Evolutionary conservation across 441 rosid species (phyloP), one percentile per base, ranked within the genome.

Genomic region (Erodium trifolium): DNA sequence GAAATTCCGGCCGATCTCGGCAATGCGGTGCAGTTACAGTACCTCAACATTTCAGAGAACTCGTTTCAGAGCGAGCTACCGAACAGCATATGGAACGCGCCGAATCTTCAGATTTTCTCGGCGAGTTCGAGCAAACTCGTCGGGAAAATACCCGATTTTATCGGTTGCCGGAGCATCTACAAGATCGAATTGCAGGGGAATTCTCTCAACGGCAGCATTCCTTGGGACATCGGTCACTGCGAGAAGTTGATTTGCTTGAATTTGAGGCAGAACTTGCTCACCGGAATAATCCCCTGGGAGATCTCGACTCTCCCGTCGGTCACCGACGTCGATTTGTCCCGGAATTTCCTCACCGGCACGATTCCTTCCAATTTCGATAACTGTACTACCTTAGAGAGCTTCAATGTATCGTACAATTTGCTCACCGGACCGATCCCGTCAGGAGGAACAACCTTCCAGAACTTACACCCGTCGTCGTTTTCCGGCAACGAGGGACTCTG

Each of bases 221-320:
- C 99, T 0, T 80, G 88, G 91, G 87, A 88, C 68, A 84, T 93
- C 23, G 87, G 83, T 47, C 96, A 85, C 67, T 93, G 99, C 68
- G 85, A 77, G 77, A 93, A 86, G 96, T 96, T 93, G 6, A 71
- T 89, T 63, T 47, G 35, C 17, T 79, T 93, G 71, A 87, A 91
- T 68, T 75, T 93, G 62, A 90, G 97, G 72, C 71, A 77, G 57
- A 93, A 93, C 70, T 80, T 81, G 59, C 86, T 93, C 39, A 64
- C 86, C 7, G 99, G 97, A 0, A 85, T 84, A 34, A 93, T 93
- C n/a, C 97, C 99, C 0, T 81, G 86, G 92, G 93, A 91, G 73
- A 88, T 93, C 3, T 89, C 99, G 0, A 69, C 83, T 1, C 87
- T 93, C 47, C 96, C 91, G 0, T 77, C 85, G 0, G 85, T 93